Conservation (phyloP, 2,329 filamentous ascomycete genomes). For the Colletotrichum lindemuthianum region DNA sequence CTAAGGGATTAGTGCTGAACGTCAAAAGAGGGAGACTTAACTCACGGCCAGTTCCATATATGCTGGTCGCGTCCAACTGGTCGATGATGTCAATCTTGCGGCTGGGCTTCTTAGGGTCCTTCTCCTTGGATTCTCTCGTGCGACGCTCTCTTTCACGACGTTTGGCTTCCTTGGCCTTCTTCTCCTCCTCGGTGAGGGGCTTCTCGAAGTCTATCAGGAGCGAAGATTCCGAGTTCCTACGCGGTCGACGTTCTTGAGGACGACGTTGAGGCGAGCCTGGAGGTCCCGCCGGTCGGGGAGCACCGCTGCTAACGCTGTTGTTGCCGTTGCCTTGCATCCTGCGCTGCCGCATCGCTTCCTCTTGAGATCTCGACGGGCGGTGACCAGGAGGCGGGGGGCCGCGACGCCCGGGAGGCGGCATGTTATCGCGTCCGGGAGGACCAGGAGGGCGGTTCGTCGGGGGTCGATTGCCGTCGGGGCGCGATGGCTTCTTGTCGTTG, state of each 20-base stretch:
- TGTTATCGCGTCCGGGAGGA: conserved; percentile 57
- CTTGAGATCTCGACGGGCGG: conserved; percentile 72
- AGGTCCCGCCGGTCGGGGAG: conserved; percentile 44
- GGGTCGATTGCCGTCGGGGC: conserved; percentile 43
- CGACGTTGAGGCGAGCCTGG: conserved; percentile 52
- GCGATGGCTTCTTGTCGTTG: conserved; percentile 62
- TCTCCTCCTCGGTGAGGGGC: conserved; percentile 68
- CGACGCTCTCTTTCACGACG: conserved; percentile 64
- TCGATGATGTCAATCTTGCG: conserved; percentile 87
- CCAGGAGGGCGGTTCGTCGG: conserved; percentile 51
- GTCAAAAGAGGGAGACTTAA: conserved; percentile 40
- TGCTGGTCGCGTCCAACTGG: conserved; percentile 94
- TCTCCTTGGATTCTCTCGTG: conserved; percentile 60
- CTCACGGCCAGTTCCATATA: conserved; percentile 91
- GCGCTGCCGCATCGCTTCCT: conserved; percentile 68
- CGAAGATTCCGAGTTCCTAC: conserved; percentile 85
- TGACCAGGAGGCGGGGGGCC: conserved; percentile 59
- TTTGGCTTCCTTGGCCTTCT: conserved; percentile 57
- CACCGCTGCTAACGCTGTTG: conserved; percentile 44
- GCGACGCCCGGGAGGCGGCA: conserved; percentile 57
- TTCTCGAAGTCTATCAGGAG: conserved; percentile 67
- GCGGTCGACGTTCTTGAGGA: conserved; percentile 59
- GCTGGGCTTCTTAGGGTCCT: conserved; percentile 58
- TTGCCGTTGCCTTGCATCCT: conserved; percentile 50
- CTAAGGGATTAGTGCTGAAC: conserved; percentile 9